Evolutionary conservation across 177 flowering plant genomes (phyloP), one percentile per base, ranked within the genome.

Genomic region (Vitis hybrid): DNA sequence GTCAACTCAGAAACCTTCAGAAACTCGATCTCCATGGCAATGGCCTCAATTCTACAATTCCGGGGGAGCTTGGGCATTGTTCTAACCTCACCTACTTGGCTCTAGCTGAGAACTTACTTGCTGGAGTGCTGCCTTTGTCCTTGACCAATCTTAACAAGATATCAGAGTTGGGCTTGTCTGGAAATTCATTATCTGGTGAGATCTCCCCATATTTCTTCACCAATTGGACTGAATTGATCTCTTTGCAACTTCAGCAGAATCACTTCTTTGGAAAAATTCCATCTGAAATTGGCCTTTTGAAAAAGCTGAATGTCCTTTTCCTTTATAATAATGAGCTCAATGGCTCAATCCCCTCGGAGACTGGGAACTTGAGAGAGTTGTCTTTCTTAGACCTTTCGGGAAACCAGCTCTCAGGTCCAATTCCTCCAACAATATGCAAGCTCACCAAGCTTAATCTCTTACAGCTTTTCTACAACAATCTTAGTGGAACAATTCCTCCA

Each of bases 231-330:
- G 52, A 80, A 67, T 50, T 90, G 71, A 59, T 12, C 49, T 83
- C 87, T 0, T 71, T 92, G 83, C 91, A 87, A 61, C 72, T 92
- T 68, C 91, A 87, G 23, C 60, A 71, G 58, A 92, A 92, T 68
- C 1, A 4, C 3, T 76, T 92, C 65, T 72, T 65, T 4, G 92
- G 97, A 10, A 52, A 64, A 10, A 83, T 91, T 45, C 92, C 92
- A 12, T 54, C 80, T n/a, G 87, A 85, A 68, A 84, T 89, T 13
- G 88, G 91, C 40, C 17, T 66, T 14, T 61, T 88, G 50, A 79
- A 69, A 40, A 83, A 82, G 14, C 85, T 92, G 54, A 8, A 55
- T 0, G 6, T 12, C 51, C 86, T 84, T 49, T 83, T 2, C 32
- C 67, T 90, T 18, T 80, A 17, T 62, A 66, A 72, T 1, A 93